These are phyloP conservation scores for Neonectria hederae DNA, from an alignment of 2,329 filamentous ascomycete species.

Conservation along the genomic window DNA sequence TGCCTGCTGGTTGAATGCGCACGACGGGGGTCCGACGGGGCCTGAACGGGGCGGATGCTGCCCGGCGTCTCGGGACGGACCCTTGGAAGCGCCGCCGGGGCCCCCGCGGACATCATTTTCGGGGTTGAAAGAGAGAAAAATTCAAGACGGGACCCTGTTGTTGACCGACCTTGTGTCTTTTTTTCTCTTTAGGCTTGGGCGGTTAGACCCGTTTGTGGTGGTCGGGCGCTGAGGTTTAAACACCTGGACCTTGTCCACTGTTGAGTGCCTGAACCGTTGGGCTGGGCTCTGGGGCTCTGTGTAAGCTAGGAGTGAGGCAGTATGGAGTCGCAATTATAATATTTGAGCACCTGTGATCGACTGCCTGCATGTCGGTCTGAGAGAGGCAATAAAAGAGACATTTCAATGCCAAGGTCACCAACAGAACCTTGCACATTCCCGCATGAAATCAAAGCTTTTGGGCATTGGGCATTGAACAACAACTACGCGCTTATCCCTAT, in stretches of 20 bases:
- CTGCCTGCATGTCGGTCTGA: background rate
- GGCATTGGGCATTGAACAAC: background rate
- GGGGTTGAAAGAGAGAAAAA: slow-evolving; percentile 17
- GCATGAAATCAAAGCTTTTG: background rate
- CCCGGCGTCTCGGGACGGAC: slow-evolving; percentile 35
- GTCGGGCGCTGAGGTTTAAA: slow-evolving; percentile 24
- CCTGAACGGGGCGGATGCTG: slow-evolving; percentile 25
- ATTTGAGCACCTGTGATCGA: background rate
- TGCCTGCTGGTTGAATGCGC: slow-evolving; percentile 15
- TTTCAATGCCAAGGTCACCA: background rate
- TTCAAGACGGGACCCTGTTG: slow-evolving; percentile 6
- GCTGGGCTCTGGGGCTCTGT: slow-evolving; percentile 31
- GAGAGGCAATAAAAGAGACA: background rate
- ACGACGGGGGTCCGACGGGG: slow-evolving; percentile 22
- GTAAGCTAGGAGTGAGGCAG: background rate
- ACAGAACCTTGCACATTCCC: background rate
- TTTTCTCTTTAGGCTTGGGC: background rate
- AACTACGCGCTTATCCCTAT: background rate
- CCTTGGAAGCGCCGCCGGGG: slow-evolving; percentile 26
- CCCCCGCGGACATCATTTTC: slow-evolving; percentile 18
- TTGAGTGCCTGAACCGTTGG: slow-evolving; percentile 37
- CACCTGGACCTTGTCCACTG: slow-evolving; percentile 33
- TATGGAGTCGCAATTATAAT: background rate
- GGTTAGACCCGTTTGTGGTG: slow-evolving; percentile 24
- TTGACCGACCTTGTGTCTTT: background rate